Evolutionary conservation across 164 flowering plant species (phyloP), one percentile per base, ranked within the genome.

Genomic region (Aristolochia californica): DNA sequence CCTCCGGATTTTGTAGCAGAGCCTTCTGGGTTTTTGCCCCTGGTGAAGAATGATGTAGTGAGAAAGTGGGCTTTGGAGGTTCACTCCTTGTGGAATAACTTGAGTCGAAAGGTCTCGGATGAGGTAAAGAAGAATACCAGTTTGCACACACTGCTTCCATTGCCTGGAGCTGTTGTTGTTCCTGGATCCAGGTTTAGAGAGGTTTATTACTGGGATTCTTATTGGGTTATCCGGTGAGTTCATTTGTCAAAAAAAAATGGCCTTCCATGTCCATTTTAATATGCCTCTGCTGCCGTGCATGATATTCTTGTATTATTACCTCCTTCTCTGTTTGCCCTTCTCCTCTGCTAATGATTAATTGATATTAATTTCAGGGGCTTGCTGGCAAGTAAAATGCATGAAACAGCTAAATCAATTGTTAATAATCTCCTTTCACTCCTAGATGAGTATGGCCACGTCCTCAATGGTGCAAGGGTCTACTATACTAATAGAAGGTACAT

Each of bases 121-220:
- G 60, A 45, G 53, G 88, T 82, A 5, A 23, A 21, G 15, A 57
- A 74, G 24, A 38, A 51, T 27, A 86, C 88, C 9, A 83, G 84
- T 2, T 57, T 63, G 58, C 86, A 87, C 65, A 89, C 99, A 18
- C 57, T 93, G 74, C 72, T 93, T 62, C 83, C 87, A 23, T 62
- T 89, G 75, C 82, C 87, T 15, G 69, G 60, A 21, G 75, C 77
- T 11, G 74, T 70, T 13, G 50, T 93, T 0, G 66, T 93, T 51
- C 94, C 97, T 0, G 99, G 99, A 11, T 87, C 96, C 0, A 54
- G 99, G 61, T 93, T 89, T 54, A 64, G 81, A 43, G 99, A 93
- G 80, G 85, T 89, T 60, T 85, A 93, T 65, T 93, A 93, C 53
- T 93, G 99, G 99, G 99, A 93, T 78, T 85, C 96, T 60, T 93